Evolutionary conservation across 2,329 filamentous ascomycete genomes (phyloP).

Genomic region (Alternaria novae-zelandiae): DNA sequence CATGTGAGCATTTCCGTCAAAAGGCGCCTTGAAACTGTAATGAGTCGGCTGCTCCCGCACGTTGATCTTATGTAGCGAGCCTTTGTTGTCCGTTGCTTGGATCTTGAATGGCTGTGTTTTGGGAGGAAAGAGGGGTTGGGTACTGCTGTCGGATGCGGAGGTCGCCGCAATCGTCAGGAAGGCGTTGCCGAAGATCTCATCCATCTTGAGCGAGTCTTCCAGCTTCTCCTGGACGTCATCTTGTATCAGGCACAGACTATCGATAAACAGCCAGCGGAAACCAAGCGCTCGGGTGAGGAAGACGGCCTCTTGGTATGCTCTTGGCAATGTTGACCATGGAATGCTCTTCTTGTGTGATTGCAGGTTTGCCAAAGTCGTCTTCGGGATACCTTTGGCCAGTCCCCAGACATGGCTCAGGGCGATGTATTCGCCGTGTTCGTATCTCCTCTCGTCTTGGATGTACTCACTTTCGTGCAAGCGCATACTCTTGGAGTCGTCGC

Average conservation of each 20-base stretch:
- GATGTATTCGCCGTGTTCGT: slow-evolving; percentile 42
- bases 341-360: slow-evolving; percentile 37
- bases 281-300: slow-evolving; percentile 44
- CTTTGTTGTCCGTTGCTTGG: slow-evolving; percentile 42
- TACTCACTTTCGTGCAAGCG: slow-evolving; percentile 38
- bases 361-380: slow-evolving; percentile 38
- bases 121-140: slow-evolving; percentile 32
- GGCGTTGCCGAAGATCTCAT: slow-evolving; percentile 39
- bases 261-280: slow-evolving; percentile 47
- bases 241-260: slow-evolving; percentile 43
- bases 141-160: slow-evolving; percentile 37
- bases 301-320: slow-evolving; percentile 45
- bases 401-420: slow-evolving; percentile 46
- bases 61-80: slow-evolving; percentile 38
- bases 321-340: slow-evolving; percentile 37
- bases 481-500: slow-evolving; percentile 38
- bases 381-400: slow-evolving; percentile 30
- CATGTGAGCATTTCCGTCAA: slow-evolving; percentile 42
- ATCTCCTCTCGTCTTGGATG: slow-evolving; percentile 30
- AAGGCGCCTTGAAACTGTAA: slow-evolving; percentile 46
- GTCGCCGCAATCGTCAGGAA: slow-evolving; percentile 46
- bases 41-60: slow-evolving; percentile 46
- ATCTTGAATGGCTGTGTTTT: slow-evolving; percentile 39
- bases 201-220: slow-evolving; percentile 36
- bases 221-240: slow-evolving; percentile 37